phyloP scores from a whole-genome alignment of 2,329 filamentous ascomycete species.

The Pseudogymnoascus sp. region DNA sequence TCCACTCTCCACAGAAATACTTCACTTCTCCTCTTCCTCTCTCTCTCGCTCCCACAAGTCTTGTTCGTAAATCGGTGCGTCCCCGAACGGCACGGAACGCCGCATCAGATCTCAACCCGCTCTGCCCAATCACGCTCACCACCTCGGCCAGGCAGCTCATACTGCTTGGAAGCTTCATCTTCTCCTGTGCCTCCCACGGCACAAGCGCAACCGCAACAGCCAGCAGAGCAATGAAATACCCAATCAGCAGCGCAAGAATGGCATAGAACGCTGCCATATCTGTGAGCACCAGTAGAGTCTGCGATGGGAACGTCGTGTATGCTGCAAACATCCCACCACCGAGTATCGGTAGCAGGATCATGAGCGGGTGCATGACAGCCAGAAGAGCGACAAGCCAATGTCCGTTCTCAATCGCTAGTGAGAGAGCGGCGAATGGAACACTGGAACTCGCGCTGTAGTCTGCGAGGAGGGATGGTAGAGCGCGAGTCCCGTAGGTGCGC shows the following conservation, averaged over 20 bases:
- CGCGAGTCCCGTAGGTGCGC: conserved; percentile 49
- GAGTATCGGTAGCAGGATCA: conserved; percentile 57
- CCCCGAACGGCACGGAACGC: conserved; percentile 62
- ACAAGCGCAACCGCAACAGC: conserved; percentile 33
- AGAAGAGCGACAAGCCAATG: conserved; percentile 47
- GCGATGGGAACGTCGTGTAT: conserved; percentile 46
- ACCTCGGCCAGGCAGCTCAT: conserved; percentile 68
- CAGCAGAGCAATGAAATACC: conserved; percentile 61
- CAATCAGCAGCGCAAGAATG: conserved; percentile 61
- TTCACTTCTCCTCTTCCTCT: conserved; percentile 13
- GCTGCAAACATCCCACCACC: conserved; percentile 68
- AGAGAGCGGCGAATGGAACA: conserved; percentile 23
- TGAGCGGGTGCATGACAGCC: conserved; percentile 52
- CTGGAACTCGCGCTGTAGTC: conserved; percentile 53
- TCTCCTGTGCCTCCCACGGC: conserved; percentile 36
- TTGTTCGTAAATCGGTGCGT: conserved; percentile 61
- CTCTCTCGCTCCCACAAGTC: conserved; percentile 40
- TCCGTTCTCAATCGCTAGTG: conserved; percentile 56
- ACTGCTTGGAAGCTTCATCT: conserved; percentile 64
- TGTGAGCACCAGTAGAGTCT: conserved; percentile 59
- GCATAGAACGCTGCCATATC: conserved; percentile 67
- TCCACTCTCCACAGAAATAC: conserved; percentile 26
- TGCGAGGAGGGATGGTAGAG: conserved; percentile 57
- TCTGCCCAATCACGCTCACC: conserved; percentile 68
- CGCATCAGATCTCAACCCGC: conserved; percentile 63